phyloP scores from a whole-genome alignment of 345 rosid genomes.

The Tarenaya hassleriana region DNA sequence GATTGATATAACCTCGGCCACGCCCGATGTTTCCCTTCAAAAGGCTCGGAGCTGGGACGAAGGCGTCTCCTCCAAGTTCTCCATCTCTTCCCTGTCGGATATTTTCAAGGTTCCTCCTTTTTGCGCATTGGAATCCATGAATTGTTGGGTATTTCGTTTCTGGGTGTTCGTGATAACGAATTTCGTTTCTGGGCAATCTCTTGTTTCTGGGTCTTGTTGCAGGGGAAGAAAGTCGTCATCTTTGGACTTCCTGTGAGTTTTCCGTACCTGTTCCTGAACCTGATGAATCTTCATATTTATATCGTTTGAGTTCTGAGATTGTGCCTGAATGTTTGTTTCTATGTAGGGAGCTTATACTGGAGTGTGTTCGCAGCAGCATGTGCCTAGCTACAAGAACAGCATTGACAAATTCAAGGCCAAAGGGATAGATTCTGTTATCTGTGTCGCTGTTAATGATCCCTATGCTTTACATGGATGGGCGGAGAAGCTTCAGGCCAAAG shows the following conservation, averaged over 20 bases:
- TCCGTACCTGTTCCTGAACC: not conserved
- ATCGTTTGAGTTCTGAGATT: slow-evolving; percentile 9
- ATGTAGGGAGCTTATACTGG: slow-evolving; percentile 84
- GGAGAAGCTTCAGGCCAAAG: slow-evolving; percentile 59
- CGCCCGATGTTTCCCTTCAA: slow-evolving; percentile 75
- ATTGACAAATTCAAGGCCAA: slow-evolving; percentile 81
- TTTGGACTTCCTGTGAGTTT: slow-evolving; percentile 86
- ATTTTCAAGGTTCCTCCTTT: slow-evolving; percentile 54
- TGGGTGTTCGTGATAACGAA: not conserved
- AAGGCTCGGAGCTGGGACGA: slow-evolving; percentile 87
- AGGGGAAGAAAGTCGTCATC: slow-evolving; percentile 91
- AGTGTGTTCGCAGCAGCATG: slow-evolving; percentile 88
- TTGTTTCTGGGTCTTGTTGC: slow-evolving; percentile 24
- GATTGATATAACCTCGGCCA: slow-evolving; percentile 54
- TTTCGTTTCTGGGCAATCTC: slow-evolving; percentile 7
- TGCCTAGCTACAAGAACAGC: slow-evolving; percentile 80
- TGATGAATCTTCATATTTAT: not conserved
- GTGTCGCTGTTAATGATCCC: slow-evolving; percentile 86
- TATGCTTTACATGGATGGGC: slow-evolving; percentile 79
- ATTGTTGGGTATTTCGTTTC: not conserved
- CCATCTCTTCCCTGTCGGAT: slow-evolving; percentile 61
- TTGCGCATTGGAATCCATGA: not conserved
- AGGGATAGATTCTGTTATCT: slow-evolving; percentile 77
- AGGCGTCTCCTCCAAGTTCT: slow-evolving; percentile 69
- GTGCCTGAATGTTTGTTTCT: not conserved